These are phyloP conservation scores for Ustilago xerochloae DNA, from an alignment of 1,284 basidiomycete genomes.

Conservation along the genomic window DNA sequence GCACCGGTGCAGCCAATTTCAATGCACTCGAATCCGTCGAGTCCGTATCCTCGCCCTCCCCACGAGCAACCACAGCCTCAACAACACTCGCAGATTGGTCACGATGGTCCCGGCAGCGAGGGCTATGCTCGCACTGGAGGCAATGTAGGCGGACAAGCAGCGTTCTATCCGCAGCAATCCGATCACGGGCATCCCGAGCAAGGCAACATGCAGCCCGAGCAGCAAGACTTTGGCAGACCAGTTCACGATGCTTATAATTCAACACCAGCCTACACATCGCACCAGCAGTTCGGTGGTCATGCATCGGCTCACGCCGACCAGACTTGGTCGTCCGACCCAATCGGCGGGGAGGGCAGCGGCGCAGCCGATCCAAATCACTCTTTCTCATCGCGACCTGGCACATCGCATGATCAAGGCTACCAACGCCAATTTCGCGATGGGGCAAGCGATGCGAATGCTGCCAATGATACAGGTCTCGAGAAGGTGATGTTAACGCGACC, in stretches of 20 bases:
- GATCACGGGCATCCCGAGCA: background rate
- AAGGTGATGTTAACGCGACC: constrained; percentile 45
- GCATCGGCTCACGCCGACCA: constrained; percentile 7
- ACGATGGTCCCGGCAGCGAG: constrained; percentile 1
- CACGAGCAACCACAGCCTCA: constrained; percentile 7
- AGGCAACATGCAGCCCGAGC: constrained; percentile 8
- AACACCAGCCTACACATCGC: constrained; percentile 6
- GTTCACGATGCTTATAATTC: constrained; percentile 5
- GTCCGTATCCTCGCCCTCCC: constrained; percentile 28
- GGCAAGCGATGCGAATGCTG: constrained; percentile 1
- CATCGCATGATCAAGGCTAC: constrained; percentile 30
- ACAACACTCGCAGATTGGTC: constrained; percentile 4
- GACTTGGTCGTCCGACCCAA: constrained; percentile 18
- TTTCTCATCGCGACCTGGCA: constrained; percentile 33
- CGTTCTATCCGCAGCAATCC: constrained; percentile 21
- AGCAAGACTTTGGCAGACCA: constrained; percentile 19
- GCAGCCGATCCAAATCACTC: background rate
- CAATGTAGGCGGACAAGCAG: constrained; percentile 9
- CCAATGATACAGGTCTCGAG: constrained; percentile 22
- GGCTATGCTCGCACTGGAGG: constrained; percentile 10
- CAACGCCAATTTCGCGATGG: constrained; percentile 20
- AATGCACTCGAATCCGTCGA: constrained; percentile 21
- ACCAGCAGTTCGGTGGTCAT: background rate
- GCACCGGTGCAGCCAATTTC: constrained; percentile 11
- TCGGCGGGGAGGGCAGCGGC: background rate